A percentile compares a stretch with the other conserved stretches of the same genome.
Conservation (phyloP, 2,329 filamentous ascomycete species). For the Cryphonectria nitschkei region DNA sequence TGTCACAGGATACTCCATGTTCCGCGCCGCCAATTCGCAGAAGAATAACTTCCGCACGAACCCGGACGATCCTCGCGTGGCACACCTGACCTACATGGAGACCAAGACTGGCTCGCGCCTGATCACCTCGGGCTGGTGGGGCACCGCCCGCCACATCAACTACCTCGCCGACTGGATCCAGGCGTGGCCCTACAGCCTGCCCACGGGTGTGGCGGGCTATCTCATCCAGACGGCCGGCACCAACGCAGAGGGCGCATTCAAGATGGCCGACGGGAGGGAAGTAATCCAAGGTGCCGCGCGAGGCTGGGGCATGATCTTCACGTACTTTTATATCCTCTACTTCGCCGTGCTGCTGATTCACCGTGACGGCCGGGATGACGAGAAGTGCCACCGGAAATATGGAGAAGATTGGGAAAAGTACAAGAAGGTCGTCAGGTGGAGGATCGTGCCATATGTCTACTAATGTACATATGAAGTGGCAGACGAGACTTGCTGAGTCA, state of each 20-base stretch:
- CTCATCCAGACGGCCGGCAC: constrained; percentile 64
- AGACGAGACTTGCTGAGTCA: neutral
- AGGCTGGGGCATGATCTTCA: constrained; percentile 85
- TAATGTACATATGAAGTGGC: constrained; percentile 41
- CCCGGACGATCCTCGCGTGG: constrained; percentile 76
- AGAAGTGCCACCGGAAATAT: constrained; percentile 90
- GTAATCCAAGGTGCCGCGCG: constrained; percentile 73
- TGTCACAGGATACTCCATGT: constrained; percentile 80
- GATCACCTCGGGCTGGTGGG: constrained; percentile 91
- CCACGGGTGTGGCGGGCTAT: constrained; percentile 84
- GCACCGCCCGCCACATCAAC: constrained; percentile 88
- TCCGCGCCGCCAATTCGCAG: constrained; percentile 90
- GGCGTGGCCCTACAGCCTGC: constrained; percentile 87
- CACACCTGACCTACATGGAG: constrained; percentile 83
- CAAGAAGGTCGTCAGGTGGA: constrained; percentile 77
- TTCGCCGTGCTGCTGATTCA: constrained; percentile 87
- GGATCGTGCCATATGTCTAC: constrained; percentile 86
- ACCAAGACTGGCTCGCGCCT: constrained; percentile 82
- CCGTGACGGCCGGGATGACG: constrained; percentile 83
- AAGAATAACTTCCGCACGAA: constrained; percentile 94
- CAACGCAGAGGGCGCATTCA: constrained; percentile 55
- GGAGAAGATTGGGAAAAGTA: constrained; percentile 91
- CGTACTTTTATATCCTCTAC: constrained; percentile 94
- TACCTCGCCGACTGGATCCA: constrained; percentile 96
- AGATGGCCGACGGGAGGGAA: constrained; percentile 63